Evolutionary conservation across 306 rosid genomes (phyloP).

Genomic region (Sindora glabra): DNA sequence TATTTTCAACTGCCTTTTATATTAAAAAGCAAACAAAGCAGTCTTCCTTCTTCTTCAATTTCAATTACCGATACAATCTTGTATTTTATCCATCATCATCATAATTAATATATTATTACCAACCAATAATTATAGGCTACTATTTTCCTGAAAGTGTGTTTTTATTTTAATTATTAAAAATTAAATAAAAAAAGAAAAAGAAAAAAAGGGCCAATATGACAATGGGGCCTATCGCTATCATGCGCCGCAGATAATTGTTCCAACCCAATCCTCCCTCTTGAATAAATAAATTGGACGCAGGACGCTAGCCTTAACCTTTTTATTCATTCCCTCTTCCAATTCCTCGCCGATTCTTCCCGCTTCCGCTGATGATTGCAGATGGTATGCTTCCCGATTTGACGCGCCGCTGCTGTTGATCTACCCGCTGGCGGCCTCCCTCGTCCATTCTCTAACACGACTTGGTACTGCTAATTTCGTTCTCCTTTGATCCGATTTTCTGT

Average conservation of each 20-base stretch:
- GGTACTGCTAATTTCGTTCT: conserved; percentile 17
- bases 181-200: neutral
- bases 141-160: neutral
- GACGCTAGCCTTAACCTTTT: conserved; percentile 3
- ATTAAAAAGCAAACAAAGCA: no score
- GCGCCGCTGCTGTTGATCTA: conserved; percentile 19
- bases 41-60: no score
- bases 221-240: conserved; percentile 46
- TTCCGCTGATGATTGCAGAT: conserved; percentile 19
- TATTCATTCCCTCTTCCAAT: conserved; percentile 13
- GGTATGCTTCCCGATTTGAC: conserved; percentile 24
- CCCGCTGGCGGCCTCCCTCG: conserved; percentile 23
- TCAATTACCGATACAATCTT: no score
- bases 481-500: conserved; percentile 40
- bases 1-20: no score
- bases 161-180: neutral
- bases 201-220: conserved; percentile 26
- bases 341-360: conserved; percentile 33
- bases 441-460: conserved; percentile 5
- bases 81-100: no score
- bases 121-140: neutral
- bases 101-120: no score
- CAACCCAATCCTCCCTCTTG: conserved; percentile 38
- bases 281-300: conserved; percentile 45
- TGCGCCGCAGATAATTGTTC: conserved; percentile 38